Base-by-base conservation (phyloP, 2,329 filamentous ascomycete genomes). In the Pochonia chlamydosporia region DNA sequence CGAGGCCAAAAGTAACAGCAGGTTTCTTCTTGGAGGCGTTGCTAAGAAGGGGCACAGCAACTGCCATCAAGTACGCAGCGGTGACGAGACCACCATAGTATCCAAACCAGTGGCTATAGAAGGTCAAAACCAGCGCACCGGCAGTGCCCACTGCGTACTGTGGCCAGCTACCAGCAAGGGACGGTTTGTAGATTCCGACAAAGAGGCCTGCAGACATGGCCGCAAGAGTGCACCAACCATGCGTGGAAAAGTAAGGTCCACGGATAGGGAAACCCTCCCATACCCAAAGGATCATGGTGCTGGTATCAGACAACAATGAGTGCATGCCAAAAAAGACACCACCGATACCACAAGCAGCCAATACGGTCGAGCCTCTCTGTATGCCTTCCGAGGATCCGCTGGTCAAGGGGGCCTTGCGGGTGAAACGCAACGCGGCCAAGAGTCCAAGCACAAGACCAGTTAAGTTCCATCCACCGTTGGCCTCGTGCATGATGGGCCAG, bases 231-330 rank as follows among this genome's bases (percentile, higher is more conserved):
- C 85, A 81, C 58, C 88, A 89, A 46, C 91, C 93, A 59, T 97
- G 90, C n/a, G 90, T 89, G 41, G 85, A 89, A 51, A 90, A 82
- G 43, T 93, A 81, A 3, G 93, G 93, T 6, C 93, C 93, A 43
- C 87, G 82, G 35, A 97, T 81, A 13, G 93, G 93, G 59, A 87
- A 99, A 6, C 93, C 93, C 57, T 96, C 90, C 93, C 93, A 99
- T 3, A 89, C 89, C 93, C 93, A 99, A 14, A 91, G 77, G 49
- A 97, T 96, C 90, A 99, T 97, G 46, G 93, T 99, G 71, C 93
- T 97, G 0, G 91, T 95, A 63, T 99, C 93, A 0, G 93, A 96
- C 10, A 99, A 78, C 9, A 99, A 74, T 1, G 91, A 96, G 63
- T 97, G 93, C 60, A 97, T 76, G 5, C 80, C 88, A 60, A 99